Base-by-base conservation (phyloP, 202 grass and related monocot genomes). In the Hordeum pubiflorum region DNA sequence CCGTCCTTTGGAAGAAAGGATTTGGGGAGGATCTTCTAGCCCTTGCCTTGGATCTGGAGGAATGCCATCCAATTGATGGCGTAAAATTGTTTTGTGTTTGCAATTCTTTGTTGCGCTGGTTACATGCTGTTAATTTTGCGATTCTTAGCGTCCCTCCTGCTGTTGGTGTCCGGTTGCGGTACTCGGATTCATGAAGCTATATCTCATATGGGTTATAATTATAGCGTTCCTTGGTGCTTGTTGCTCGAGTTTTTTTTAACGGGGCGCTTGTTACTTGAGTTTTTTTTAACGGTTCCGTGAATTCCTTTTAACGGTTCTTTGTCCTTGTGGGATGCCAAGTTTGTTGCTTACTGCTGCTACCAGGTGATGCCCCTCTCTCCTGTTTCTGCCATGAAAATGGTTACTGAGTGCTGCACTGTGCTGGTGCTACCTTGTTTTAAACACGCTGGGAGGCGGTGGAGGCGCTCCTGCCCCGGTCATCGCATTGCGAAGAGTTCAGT, bases 11-110 rank as follows among this genome's bases (percentile, higher is more conserved):
- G 80, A 63, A 91, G 92, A 83, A 93, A 91, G 75, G 92, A 99
- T 74, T 88, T 87, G 15, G 90, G 91, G 69, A 94, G 89, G 75
- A 89, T 99, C 48, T 95, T 79, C 50, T 87, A 81, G 79, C 52
- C 26, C 11, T 55, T 31, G 12, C 24, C 18, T 59, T 69, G 58
- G 70, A 76, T 32, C 37, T 58, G 76, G 75, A 83, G 86, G 67
- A 82, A 75, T 86, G 82, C 66, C 55, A 79, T 85, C 76, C 81
- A 79, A 78, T 94, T 89, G 77, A 40, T 91, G 64, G 78, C 84
- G 41, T 77, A 70, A 54, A 54, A 70, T 75, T 48, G 75, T 92
- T 86, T 81, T 81, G 72, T 83, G 67, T 82, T 91, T 82, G 79
- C 88, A 92, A 91, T 79, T 85, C 78, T 38, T n/a, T 85, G 59